Evolutionary conservation across 2,329 filamentous ascomycete species (phyloP).

Genomic region (Fonsecaea nubica): DNA sequence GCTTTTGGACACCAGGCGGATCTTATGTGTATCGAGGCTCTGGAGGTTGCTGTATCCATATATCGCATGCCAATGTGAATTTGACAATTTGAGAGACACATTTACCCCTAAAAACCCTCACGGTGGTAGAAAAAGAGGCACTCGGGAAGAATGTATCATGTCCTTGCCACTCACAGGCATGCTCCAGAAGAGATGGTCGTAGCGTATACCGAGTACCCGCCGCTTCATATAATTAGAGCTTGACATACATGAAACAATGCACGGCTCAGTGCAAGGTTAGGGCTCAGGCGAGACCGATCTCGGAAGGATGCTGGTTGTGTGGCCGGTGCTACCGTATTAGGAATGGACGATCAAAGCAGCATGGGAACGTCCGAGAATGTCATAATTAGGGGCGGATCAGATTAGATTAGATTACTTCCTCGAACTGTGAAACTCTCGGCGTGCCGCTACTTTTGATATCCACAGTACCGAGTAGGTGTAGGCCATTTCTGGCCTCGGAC

Average conservation of each 20-base stretch:
- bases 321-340: not conserved
- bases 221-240: not conserved
- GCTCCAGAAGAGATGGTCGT: not conserved
- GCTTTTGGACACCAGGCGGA: not conserved
- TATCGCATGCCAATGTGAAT: not conserved
- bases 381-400: not conserved
- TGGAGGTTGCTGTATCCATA: not conserved
- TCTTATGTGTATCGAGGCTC: not conserved
- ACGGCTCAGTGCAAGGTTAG: not conserved
- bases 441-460: too few relatives aligned
- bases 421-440: not conserved
- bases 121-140: not conserved
- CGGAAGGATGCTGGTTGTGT: not conserved
- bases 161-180: not conserved
- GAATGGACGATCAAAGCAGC: not conserved
- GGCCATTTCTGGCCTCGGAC: too few relatives aligned
- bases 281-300: slow-evolving; percentile 3
- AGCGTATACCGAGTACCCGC: not conserved
- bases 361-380: not conserved
- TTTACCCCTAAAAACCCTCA: not conserved
- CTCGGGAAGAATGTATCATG: not conserved
- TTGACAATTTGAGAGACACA: not conserved
- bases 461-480: too few relatives aligned
- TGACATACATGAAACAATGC: not conserved
- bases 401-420: not conserved